A percentile compares a stretch with the other conserved stretches of the same genome.
Evolutionary conservation across 23 red algal genomes (phyloP).

Genomic region (Gracilaria gracilis): DNA sequence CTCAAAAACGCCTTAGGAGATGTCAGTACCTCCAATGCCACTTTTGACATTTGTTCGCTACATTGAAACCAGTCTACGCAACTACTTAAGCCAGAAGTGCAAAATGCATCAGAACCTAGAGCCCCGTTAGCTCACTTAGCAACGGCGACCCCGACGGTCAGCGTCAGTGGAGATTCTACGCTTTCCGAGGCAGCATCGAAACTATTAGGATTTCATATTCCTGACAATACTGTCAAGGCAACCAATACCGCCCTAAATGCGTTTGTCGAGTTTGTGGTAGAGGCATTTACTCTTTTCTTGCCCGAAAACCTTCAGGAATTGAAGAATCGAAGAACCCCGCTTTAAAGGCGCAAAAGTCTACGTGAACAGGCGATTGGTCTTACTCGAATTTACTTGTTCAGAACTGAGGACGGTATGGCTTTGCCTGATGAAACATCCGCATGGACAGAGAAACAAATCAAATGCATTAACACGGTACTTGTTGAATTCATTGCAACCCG

Average conservation of each 20-base stretch:
- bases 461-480: not conserved
- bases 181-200: not conserved
- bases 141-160: no score
- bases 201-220: not conserved
- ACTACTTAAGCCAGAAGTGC: not conserved
- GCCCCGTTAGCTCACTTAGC: not conserved
- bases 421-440: not conserved
- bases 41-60: not conserved
- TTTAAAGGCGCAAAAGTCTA: not conserved
- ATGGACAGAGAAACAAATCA: not conserved
- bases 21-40: not conserved
- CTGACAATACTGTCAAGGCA: not conserved
- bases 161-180: not conserved
- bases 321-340: not conserved
- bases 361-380: not conserved
- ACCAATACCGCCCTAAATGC: not conserved
- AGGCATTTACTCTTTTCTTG: not conserved
- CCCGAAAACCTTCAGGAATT: not conserved
- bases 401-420: not conserved
- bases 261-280: not conserved
- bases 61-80: not conserved
- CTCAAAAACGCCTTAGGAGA: not conserved
- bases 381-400: not conserved
- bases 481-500: not conserved
- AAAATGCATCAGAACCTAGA: not conserved